These are phyloP conservation scores for Candida dubliniensis DNA, from an alignment of 1,139 yeast genomes.

Conservation along the genomic window DNA sequence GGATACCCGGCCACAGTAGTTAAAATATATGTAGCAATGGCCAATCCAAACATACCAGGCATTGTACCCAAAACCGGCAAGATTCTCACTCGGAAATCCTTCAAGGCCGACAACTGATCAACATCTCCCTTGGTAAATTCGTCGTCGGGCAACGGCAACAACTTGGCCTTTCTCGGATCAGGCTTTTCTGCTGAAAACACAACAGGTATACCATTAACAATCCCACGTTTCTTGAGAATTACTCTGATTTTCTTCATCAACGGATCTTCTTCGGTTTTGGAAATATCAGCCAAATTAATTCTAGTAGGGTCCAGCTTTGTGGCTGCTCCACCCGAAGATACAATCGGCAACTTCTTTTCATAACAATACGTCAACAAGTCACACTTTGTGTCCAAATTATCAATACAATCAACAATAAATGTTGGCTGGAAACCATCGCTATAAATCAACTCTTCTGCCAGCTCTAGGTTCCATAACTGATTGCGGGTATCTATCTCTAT, in stretches of 20 bases:
- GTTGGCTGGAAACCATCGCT: slow-evolving; percentile 60
- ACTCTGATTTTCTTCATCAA: slow-evolving; percentile 86
- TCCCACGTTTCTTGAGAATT: slow-evolving; percentile 76
- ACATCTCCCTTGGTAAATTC: slow-evolving; percentile 81
- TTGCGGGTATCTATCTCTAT: slow-evolving; percentile 73
- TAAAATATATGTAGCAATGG: slow-evolving; percentile 80
- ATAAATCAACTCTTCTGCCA: slow-evolving; percentile 59
- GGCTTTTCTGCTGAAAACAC: slow-evolving; percentile 96
- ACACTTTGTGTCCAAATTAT: slow-evolving; percentile 91
- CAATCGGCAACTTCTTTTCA: slow-evolving; percentile 56
- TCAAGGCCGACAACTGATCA: slow-evolving; percentile 81
- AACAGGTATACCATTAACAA: slow-evolving; percentile 74
- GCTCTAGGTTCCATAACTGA: slow-evolving; percentile 70
- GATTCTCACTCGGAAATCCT: slow-evolving; percentile 88
- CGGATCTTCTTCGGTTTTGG: slow-evolving; percentile 84
- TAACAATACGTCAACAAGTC: slow-evolving; percentile 79
- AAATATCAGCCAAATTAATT: slow-evolving; percentile 44
- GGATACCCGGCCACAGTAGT: slow-evolving; percentile 86
- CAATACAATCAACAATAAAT: slow-evolving; percentile 90
- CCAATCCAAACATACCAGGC: slow-evolving; percentile 94
- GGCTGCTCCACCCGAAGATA: slow-evolving; percentile 96
- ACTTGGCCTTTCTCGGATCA: slow-evolving; percentile 85
- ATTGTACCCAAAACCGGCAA: slow-evolving; percentile 93
- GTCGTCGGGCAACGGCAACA: slow-evolving; percentile 79
- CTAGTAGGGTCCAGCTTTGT: slow-evolving; percentile 57